Percentiles rank a stretch among this genome's conserved stretches.
Conservation (phyloP, 257 asterid species). For the Solanum neorickii region DNA sequence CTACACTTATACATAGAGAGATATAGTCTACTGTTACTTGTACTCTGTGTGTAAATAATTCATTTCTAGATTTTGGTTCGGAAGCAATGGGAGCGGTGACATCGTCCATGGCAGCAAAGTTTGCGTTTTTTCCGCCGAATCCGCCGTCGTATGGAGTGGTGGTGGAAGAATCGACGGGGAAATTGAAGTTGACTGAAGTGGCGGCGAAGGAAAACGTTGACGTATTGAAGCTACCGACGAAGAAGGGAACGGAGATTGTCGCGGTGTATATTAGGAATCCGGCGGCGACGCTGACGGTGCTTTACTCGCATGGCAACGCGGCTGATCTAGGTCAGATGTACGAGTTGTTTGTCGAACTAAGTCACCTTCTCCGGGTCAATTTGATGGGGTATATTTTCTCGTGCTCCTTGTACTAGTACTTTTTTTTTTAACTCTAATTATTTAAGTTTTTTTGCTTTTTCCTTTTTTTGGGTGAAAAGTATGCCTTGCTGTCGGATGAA, state of each 20-base stretch:
- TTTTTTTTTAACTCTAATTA: not conserved
- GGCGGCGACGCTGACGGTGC: conserved; percentile 56
- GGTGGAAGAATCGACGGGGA: conserved; percentile 45
- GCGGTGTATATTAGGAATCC: conserved; percentile 75
- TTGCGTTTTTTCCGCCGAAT: conserved; percentile 89
- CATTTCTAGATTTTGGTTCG: not conserved
- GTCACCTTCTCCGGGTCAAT: conserved; percentile 80
- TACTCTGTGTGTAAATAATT: not conserved
- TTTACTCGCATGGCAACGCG: conserved; percentile 98
- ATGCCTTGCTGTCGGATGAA: not conserved
- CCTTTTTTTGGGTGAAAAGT: not conserved
- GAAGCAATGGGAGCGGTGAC: conserved; percentile 72
- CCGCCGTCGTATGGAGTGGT: conserved; percentile 73
- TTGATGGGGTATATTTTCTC: conserved; percentile 57
- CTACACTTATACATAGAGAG: not conserved
- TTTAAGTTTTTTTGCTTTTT: not conserved
- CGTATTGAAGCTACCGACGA: conserved; percentile 65
- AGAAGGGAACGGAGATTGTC: conserved; percentile 68
- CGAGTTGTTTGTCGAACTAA: conserved; percentile 76
- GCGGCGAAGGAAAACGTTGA: conserved; percentile 68
- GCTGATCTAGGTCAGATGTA: conserved; percentile 98
- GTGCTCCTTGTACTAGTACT: not conserved
- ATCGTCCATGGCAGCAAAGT: conserved; percentile 90
- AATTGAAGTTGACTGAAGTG: conserved; percentile 77
- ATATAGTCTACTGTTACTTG: not conserved